These are phyloP conservation scores for Salisapilia sapeloensis DNA, from an alignment of 352 stramenopile species.

Conservation along the genomic window DNA sequence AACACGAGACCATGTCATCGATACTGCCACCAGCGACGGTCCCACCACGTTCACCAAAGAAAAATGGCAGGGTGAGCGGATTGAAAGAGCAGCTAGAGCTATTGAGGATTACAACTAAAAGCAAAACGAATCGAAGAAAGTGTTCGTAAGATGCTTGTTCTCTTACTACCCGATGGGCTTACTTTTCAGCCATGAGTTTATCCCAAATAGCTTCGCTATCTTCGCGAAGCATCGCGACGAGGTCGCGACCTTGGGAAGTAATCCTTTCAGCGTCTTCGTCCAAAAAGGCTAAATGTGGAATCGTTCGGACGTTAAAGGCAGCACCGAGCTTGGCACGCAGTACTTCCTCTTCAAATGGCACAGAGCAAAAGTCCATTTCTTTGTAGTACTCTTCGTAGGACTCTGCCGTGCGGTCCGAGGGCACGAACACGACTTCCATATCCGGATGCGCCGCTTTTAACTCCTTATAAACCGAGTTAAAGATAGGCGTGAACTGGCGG, in stretches of 20 bases:
- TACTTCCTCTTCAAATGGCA: slow-evolving; percentile 79
- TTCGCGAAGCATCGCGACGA: slow-evolving; percentile 64
- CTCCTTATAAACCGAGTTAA: slow-evolving; percentile 82
- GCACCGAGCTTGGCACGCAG: slow-evolving; percentile 49
- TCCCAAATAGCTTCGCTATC: slow-evolving; percentile 54
- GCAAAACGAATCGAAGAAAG: too few relatives aligned
- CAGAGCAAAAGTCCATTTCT: slow-evolving; percentile 85
- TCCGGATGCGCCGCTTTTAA: slow-evolving; percentile 72
- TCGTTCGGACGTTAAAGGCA: slow-evolving; percentile 75
- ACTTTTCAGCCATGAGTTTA: too few relatives aligned
- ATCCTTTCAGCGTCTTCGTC: slow-evolving; percentile 62
- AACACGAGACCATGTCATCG: too few relatives aligned
- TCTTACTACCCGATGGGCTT: too few relatives aligned
- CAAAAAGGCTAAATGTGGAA: slow-evolving; percentile 86
- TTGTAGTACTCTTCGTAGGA: slow-evolving; percentile 85
- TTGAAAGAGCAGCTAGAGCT: too few relatives aligned
- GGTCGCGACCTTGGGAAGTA: slow-evolving; percentile 50
- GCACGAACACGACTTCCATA: slow-evolving; percentile 85
- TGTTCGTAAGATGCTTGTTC: too few relatives aligned
- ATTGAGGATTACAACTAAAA: too few relatives aligned
- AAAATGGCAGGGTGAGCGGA: too few relatives aligned
- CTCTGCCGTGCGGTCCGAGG: slow-evolving; percentile 55
- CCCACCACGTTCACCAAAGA: too few relatives aligned
- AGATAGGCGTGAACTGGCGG: slow-evolving; percentile 88
- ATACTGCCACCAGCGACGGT: too few relatives aligned